Base-by-base conservation (phyloP, 768 basidiomycete species). In the Lactifluus hygrophoroides region DNA sequence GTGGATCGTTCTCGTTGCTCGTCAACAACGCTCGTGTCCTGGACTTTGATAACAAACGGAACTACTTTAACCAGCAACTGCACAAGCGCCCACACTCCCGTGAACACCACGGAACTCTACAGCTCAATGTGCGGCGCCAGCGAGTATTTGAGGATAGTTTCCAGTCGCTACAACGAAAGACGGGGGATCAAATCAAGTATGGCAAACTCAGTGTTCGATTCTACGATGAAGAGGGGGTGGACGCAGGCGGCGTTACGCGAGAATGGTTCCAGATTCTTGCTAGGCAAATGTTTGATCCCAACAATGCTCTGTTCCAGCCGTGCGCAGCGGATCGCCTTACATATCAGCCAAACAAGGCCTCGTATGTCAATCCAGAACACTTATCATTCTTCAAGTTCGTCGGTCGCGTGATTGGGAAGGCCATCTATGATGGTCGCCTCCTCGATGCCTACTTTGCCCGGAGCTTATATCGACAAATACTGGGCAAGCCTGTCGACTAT, bases 201-300 rank as follows among this genome's bases (percentile, higher is more conserved):
- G 95, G 96, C 63, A 99, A 99, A 70, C 83, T 99, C 56, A 96
- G 88, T 68, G 85, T 97, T 57, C 86, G 94, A 51, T 99, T 96
- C 75, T 91, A 92, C 66, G 88, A 93, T 56, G 96, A 99, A 68
- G 96, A 98, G 68, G 96, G 96, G 51, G 92, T 99, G 21, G 96
- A 99, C 69, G 96, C 96, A 0, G 96, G 96, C 21, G 96, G 96
- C 64, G 91, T 99, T 35, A 96, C 96, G 8, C 81, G 95, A 58
- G 94, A 98, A 74, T 97, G 94, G 94, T 97, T 94, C 85, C 90
- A 94, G 66, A 95, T 96, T 51, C 83, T 99, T 17, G 94, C 96
- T 1, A 82, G 94, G 51, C 94, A 96, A 71, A 99, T 99, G 88
- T 99, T 99, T 73, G 93, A 99, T 70, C 95, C 96, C 25, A 92